Base-by-base conservation (phyloP, 352 stramenopile genomes). In the Phytophthora hybrid region DNA sequence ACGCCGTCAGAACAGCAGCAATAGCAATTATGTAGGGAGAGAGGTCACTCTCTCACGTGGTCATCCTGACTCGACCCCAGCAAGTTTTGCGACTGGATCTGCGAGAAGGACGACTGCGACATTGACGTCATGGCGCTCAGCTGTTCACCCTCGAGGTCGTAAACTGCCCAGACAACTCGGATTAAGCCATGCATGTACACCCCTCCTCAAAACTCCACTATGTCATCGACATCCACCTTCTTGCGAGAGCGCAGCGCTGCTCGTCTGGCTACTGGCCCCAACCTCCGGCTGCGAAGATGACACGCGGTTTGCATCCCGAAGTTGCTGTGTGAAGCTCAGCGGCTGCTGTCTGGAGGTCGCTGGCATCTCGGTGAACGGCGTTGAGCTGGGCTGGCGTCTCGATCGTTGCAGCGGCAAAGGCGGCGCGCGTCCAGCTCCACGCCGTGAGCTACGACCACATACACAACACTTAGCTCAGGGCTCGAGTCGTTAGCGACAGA, bases 71-170 rank as follows among this genome's bases (percentile, higher is more conserved):
- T 79, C 54, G 60, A 72, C 9, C 59, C 68, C 11, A 80, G 54
- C 69, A 79, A 72, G 29, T 77, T 75, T 29, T 79, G 76, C 18
- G 79, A 77, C 53, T 84, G 79, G 8, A 67, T 74, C 41, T 78
- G 74, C n/a, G 71, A 81, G 41, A 77, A 74, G 8, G 76, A 80
- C 13, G 77, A 82, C 69, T 88, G 81, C 19, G 83, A 87, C 39
- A 83, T 76, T 10, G 81, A 86, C 29, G 73, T 78, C 44, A 76
- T 76, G 19, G 69, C 71, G 54, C 73, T 79, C 57, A 67, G 69
- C 41, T 81, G 61, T 13, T 88, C 78, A 56, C 74, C 69, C 11
- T 74, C 76, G 7, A 31, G 47, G 3, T 67, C 72, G 23, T 73
- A 73, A 29, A 68, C 72, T 79, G 46, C 21, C 11, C 29, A 59